Conservation (phyloP, 306 rosid species). For the Ochetophila trinervis region DNA sequence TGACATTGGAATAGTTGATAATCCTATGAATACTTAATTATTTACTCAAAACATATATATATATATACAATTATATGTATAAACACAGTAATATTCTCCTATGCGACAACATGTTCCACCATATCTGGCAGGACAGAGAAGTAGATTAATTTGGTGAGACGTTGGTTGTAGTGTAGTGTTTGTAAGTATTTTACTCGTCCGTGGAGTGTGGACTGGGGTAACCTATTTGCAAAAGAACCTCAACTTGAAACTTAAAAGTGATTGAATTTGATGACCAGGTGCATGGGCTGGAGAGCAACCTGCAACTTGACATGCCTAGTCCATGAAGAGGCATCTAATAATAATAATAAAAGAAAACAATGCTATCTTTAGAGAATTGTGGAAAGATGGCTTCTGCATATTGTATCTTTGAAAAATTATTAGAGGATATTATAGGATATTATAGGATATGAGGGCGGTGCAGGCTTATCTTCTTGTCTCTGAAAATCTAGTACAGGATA, state of each 20-base stretch:
- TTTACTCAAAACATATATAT: no score
- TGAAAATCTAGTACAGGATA: slow-evolving; percentile 9
- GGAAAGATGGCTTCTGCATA: no score
- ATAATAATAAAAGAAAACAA: no score
- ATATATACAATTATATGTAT: no score
- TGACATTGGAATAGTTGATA: no score
- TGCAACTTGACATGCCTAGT: slow-evolving; percentile 29
- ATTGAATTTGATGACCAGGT: slow-evolving; percentile 38
- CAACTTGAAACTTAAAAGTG: slow-evolving; percentile 29
- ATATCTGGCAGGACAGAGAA: neutral
- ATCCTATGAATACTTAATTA: no score
- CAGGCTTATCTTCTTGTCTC: neutral
- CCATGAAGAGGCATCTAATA: neutral
- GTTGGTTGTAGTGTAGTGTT: slow-evolving; percentile 49
- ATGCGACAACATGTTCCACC: no score
- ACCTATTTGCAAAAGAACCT: slow-evolving; percentile 52
- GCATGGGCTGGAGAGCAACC: slow-evolving; percentile 63
- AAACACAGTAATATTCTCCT: no score
- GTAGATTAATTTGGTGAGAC: neutral
- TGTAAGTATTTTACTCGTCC: slow-evolving; percentile 66
- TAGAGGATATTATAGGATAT: neutral
- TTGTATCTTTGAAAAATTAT: no score
- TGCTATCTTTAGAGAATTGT: no score
- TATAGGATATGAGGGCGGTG: neutral
- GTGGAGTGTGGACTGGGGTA: slow-evolving; percentile 71